Evolutionary conservation across 495 filamentous ascomycete genomes (phyloP).

Genomic region (Platismatia glauca): DNA sequence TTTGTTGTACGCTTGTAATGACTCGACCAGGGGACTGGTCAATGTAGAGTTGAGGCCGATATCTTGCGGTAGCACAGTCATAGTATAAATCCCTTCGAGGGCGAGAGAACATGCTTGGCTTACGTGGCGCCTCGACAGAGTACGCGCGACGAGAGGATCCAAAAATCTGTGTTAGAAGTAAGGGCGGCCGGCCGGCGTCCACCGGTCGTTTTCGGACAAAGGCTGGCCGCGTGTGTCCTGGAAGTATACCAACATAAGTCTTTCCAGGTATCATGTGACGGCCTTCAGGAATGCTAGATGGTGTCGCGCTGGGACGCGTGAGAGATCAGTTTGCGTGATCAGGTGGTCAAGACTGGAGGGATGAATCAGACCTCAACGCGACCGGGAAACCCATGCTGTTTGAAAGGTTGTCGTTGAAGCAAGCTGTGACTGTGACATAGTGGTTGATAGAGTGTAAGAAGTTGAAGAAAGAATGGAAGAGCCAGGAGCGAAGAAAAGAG

Average conservation of each 20-base stretch:
- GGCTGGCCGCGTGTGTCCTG: slow-evolving; percentile 15
- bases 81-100: slow-evolving; percentile 1
- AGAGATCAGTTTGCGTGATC: background rate
- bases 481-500: background rate
- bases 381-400: background rate
- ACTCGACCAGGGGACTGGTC: background rate
- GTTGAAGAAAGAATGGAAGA: background rate
- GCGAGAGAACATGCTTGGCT: slow-evolving; percentile 10
- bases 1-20: slow-evolving; percentile 10
- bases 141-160: background rate
- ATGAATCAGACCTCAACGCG: background rate
- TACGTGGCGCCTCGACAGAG: background rate
- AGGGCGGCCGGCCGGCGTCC: background rate
- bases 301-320: slow-evolving; percentile 3
- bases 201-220: slow-evolving; percentile 16
- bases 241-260: slow-evolving; percentile 21
- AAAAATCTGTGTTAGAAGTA: slow-evolving; percentile 4
- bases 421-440: background rate
- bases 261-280: slow-evolving; percentile 20
- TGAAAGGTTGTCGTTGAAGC: background rate
- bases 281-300: background rate
- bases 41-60: slow-evolving; percentile 2
- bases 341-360: background rate
- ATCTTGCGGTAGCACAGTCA: slow-evolving; percentile 7
- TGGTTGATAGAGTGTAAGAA: background rate